These are phyloP conservation scores for Yamadazyma aaseri DNA, from an alignment of 1,139 yeast species.

Conservation along the genomic window DNA sequence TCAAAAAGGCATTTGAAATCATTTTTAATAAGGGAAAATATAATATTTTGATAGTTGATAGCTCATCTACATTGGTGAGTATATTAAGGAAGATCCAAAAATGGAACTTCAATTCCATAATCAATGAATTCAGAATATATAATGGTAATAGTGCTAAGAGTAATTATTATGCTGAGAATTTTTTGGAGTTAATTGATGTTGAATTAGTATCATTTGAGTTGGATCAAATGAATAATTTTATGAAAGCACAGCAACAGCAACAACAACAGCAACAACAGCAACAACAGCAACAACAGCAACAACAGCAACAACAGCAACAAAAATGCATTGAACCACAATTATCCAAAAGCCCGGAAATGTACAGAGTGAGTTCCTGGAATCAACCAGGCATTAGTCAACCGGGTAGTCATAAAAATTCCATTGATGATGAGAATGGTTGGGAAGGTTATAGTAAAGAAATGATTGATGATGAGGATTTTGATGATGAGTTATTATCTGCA, in stretches of 20 bases:
- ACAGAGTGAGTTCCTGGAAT: constrained; percentile 13
- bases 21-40: constrained; percentile 64
- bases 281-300: constrained; percentile 4
- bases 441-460: constrained; percentile 19
- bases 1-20: constrained; percentile 56
- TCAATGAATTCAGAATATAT: constrained; percentile 80
- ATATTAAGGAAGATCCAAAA: constrained; percentile 77
- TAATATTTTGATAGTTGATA: constrained; percentile 74
- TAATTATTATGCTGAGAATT: constrained; percentile 74
- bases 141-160: constrained; percentile 63
- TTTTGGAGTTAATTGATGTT: constrained; percentile 66
- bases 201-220: constrained; percentile 48
- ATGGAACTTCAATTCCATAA: constrained; percentile 84
- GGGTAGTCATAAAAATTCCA: constrained; percentile 14
- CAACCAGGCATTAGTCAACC: background rate
- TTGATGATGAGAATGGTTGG: constrained; percentile 18
- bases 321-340: constrained; percentile 2
- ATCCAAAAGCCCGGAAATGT: constrained; percentile 16
- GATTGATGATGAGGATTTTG: constrained; percentile 45
- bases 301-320: constrained; percentile 7
- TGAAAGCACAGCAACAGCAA: constrained; percentile 10
- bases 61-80: constrained; percentile 78
- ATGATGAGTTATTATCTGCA: constrained; percentile 54
- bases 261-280: no score
- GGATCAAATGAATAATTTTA: constrained; percentile 27